These are phyloP conservation scores for Pseudozyma flocculosa DNA, from an alignment of 1,284 basidiomycete genomes.

Conservation along the genomic window DNA sequence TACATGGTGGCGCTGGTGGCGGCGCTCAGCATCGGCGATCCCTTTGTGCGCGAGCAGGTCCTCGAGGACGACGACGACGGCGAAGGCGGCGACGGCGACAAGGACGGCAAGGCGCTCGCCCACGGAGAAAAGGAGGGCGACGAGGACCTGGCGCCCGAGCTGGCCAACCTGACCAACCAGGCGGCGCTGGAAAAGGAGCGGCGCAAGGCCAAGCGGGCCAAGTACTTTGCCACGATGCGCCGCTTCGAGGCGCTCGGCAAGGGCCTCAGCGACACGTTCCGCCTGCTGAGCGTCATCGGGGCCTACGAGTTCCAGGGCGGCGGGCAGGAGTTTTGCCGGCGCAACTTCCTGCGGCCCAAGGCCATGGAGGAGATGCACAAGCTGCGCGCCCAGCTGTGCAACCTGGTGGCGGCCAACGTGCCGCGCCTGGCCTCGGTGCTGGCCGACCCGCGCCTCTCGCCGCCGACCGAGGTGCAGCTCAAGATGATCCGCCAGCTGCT, in stretches of 20 bases:
- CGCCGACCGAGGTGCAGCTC: conserved; percentile 64
- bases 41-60: conserved; percentile 82
- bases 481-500: conserved; percentile 88
- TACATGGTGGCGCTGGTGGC: conserved; percentile 91
- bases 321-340: conserved; percentile 72
- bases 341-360: conserved; percentile 90
- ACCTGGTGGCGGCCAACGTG: conserved; percentile 34
- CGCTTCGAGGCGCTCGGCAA: conserved; percentile 77
- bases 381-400: conserved; percentile 74
- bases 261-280: conserved; percentile 84
- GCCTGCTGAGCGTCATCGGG: conserved; percentile 84
- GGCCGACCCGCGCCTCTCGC: conserved; percentile 31
- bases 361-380: conserved; percentile 99
- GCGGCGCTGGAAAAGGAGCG: conserved; percentile 66
- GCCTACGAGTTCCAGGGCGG: conserved; percentile 91
- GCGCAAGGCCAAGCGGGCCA: conserved; percentile 69
- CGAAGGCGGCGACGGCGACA: conserved; percentile 59
- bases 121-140: conserved; percentile 61
- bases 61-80: conserved; percentile 60
- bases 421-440: conserved; percentile 13
- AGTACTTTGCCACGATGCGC: conserved; percentile 61
- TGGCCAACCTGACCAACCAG: conserved; percentile 61
- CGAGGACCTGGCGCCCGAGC: conserved; percentile 61
- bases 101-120: conserved; percentile 37
- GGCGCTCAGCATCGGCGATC: conserved; percentile 89